Evolutionary conservation across 768 basidiomycete genomes (phyloP), one percentile per base, ranked within the genome.

Genomic region (Russula earlei): DNA sequence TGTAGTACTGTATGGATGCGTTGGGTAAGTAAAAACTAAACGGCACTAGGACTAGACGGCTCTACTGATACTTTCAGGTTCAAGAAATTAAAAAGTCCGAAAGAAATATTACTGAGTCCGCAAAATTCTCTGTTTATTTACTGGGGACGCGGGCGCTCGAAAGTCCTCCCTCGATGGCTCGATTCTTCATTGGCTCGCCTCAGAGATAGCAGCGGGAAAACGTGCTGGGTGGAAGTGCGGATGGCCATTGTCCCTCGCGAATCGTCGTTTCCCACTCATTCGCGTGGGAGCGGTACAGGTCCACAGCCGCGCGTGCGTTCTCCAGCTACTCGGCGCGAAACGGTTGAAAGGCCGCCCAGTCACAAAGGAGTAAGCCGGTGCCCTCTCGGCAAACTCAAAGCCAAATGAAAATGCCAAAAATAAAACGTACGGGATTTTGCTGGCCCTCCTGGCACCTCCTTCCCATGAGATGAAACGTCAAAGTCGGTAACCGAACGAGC

Each of bases 391-490:
- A 56, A 29, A 25, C 25, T 3, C 31, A 38, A 53, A 20, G 22
- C 43, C 17, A 22, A 41, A 14, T 31, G 10, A 31, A 31, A 31
- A 31, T 31, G 2, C 29, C 50, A 38, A 37, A 27, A 44, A 7
- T 22, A 31, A 47, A 37, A 78, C 84, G 64, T 65, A 91, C 89
- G 10, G 87, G 83, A 67, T 88, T 79, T 62, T 81, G 75, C 53
- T 81, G 76, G 29, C 80, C 81, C 65, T 87, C 84, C 65, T 85
- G 84, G 65, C 85, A 85, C 29, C 83, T 79, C 63, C 88, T 77
- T 54, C 80, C 77, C 87, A 91, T 87, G 34, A 91, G 77, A 63
- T 83, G 84, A 85, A 86, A 90, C 67, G 83, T 80, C 15, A 91
- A 74, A 5, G 90, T 91, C 64, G 82, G 84, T 34, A 91, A 74